These are phyloP conservation scores for Brettanomyces sp. DNA, from an alignment of 805 yeast species.

Conservation along the genomic window DNA sequence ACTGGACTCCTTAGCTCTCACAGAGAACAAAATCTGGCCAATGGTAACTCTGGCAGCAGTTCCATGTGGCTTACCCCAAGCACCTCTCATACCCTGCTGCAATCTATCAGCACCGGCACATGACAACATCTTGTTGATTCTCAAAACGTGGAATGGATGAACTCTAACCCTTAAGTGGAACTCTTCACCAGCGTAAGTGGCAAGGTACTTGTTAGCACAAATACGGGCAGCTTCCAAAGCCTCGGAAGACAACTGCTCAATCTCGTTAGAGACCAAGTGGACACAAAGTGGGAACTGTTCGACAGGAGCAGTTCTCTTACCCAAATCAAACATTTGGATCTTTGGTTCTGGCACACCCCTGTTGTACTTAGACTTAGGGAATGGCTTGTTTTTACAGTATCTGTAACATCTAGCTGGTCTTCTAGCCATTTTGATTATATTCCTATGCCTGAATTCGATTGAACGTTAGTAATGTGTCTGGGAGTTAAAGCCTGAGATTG, in stretches of 20 bases:
- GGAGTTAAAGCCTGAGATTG: no score
- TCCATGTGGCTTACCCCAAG: slow-evolving; percentile 99
- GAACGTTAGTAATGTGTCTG: not conserved
- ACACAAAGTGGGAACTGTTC: slow-evolving; percentile 99
- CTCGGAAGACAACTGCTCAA: slow-evolving; percentile 98
- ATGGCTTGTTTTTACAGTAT: slow-evolving; percentile 99
- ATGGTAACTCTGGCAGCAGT: slow-evolving; percentile 98
- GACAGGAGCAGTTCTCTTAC: slow-evolving; percentile 99
- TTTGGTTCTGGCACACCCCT: slow-evolving; percentile 99
- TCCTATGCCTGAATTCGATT: not conserved
- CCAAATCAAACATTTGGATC: slow-evolving; percentile 98
- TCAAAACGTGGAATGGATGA: slow-evolving; percentile 99
- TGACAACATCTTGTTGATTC: slow-evolving; percentile 99
- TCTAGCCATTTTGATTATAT: slow-evolving; percentile 83
- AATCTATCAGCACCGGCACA: slow-evolving; percentile 99
- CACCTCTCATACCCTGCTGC: slow-evolving; percentile 99
- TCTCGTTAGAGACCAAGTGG: slow-evolving; percentile 98
- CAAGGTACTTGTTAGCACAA: slow-evolving; percentile 99
- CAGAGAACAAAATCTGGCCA: slow-evolving; percentile 97
- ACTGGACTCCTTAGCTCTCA: slow-evolving; percentile 97
- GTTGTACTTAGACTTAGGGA: slow-evolving; percentile 99
- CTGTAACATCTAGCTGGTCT: slow-evolving; percentile 99
- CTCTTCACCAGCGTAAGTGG: slow-evolving; percentile 95
- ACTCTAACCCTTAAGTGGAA: slow-evolving; percentile 99
- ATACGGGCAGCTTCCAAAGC: slow-evolving; percentile 99